These are phyloP conservation scores for Ceratocystis ficicola DNA, from an alignment of 2,329 filamentous ascomycete species.

Conservation along the genomic window DNA sequence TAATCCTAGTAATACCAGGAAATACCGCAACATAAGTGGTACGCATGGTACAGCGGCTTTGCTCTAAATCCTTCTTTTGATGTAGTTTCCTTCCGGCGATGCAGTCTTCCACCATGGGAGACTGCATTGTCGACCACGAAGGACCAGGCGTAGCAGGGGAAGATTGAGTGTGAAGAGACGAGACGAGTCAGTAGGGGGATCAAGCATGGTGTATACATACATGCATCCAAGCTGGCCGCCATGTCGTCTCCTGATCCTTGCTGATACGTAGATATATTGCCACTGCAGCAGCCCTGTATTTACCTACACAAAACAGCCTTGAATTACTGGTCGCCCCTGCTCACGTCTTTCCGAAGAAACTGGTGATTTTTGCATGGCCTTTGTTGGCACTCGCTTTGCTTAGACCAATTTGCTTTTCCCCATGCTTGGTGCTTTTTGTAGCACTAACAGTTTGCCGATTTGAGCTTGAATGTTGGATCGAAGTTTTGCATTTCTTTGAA, in stretches of 20 bases:
- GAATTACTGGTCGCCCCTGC: not conserved
- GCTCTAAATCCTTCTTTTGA: not conserved
- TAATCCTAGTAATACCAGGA: not conserved
- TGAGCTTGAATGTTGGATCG: not conserved
- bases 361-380: slow-evolving; percentile 17
- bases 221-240: not conserved
- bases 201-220: not conserved
- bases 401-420: not conserved
- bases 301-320: not conserved
- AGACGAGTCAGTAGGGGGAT: not conserved
- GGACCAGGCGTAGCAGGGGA: not conserved
- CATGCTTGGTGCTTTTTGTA: not conserved
- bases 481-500: not conserved
- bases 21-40: too few relatives aligned
- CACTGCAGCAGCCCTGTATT: slow-evolving; percentile 1
- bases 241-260: not conserved
- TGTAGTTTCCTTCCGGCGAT: not conserved
- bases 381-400: slow-evolving; percentile 2
- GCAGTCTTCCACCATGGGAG: not conserved
- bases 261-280: not conserved
- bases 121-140: not conserved
- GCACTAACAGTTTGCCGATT: not conserved
- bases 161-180: not conserved
- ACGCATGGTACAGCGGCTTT: not conserved
- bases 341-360: slow-evolving; percentile 16